phyloP scores from a whole-genome alignment of 768 basidiomycete genomes.

The Termitomyces sp. region DNA sequence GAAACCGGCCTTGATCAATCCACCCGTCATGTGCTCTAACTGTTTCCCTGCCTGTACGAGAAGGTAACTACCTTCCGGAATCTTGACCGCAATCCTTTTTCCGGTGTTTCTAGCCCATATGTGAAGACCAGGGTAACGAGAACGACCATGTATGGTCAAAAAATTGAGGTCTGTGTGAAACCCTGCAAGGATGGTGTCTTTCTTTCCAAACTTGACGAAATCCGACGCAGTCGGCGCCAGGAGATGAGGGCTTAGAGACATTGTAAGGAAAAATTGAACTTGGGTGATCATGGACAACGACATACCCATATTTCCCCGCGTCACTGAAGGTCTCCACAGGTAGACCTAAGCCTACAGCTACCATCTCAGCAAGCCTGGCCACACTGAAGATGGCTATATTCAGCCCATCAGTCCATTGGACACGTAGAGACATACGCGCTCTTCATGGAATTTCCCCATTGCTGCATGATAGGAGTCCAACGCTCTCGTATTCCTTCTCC shows the following conservation, averaged over 20 bases:
- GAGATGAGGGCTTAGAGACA: constrained; percentile 56
- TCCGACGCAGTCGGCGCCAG: constrained; percentile 95
- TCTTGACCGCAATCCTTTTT: constrained; percentile 81
- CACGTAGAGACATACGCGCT: constrained; percentile 52
- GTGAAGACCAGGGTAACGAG: constrained; percentile 81
- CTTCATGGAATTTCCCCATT: constrained; percentile 89
- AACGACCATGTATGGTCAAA: constrained; percentile 86
- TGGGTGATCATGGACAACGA: constrained; percentile 17
- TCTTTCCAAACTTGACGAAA: constrained; percentile 68
- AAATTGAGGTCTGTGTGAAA: constrained; percentile 96
- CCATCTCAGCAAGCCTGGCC: constrained; percentile 83
- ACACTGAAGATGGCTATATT: constrained; percentile 45
- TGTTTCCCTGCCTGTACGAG: constrained; percentile 97
- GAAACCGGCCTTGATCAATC: constrained; percentile 86
- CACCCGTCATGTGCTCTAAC: constrained; percentile 80
- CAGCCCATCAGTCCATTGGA: background rate
- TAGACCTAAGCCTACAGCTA: constrained; percentile 76
- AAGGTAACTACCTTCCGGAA: constrained; percentile 76
- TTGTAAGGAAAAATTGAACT: background rate
- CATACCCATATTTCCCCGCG: constrained; percentile 82
- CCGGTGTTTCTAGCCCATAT: constrained; percentile 96
- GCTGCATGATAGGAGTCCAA: constrained; percentile 75
- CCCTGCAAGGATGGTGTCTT: constrained; percentile 85
- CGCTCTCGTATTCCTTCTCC: constrained; percentile 46
- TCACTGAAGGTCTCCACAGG: constrained; percentile 64